Evolutionary conservation across 192 early-diverging fungal species (phyloP).

Genomic region (Backusella psychrophila): DNA sequence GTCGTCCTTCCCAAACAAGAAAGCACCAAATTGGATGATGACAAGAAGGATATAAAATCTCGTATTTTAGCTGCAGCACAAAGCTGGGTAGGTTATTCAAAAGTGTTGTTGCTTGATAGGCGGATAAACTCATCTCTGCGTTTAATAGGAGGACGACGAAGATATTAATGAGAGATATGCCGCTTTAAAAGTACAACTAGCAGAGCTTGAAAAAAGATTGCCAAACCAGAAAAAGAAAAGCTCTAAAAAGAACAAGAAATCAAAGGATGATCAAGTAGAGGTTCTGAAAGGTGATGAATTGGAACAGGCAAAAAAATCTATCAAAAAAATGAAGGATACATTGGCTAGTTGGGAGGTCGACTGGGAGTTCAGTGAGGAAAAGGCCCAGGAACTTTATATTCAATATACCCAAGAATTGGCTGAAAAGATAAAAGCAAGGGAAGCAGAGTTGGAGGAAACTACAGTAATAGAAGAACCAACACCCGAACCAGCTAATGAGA

Average conservation of each 20-base stretch:
- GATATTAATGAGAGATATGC: conserved; percentile 20
- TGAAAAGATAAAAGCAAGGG: conserved; percentile 13
- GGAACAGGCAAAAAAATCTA: conserved; percentile 15
- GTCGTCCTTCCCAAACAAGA: not conserved
- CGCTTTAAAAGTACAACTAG: conserved; percentile 8
- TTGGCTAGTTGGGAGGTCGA: conserved; percentile 39
- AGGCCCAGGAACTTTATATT: conserved; percentile 28
- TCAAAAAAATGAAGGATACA: conserved; percentile 27
- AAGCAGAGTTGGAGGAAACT: conserved; percentile 3
- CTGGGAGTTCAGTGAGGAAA: conserved; percentile 38
- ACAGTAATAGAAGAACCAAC: not conserved
- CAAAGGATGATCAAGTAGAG: conserved; percentile 19
- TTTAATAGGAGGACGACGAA: conserved; percentile 12
- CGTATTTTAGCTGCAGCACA: conserved; percentile 27
- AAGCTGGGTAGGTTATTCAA: conserved; percentile 13
- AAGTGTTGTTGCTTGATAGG: not conserved
- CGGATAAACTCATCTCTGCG: not conserved
- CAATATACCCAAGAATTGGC: conserved; percentile 29
- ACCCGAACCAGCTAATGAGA: not conserved
- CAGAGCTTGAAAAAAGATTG: conserved; percentile 12
- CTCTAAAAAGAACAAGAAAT: conserved; percentile 15
- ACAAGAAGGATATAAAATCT: conserved; percentile 14
- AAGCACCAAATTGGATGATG: not conserved
- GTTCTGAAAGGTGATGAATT: not conserved
- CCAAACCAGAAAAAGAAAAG: conserved; percentile 13